Conservation (phyloP, 306 rosid species). For the Chamaecrista fasciculata region DNA sequence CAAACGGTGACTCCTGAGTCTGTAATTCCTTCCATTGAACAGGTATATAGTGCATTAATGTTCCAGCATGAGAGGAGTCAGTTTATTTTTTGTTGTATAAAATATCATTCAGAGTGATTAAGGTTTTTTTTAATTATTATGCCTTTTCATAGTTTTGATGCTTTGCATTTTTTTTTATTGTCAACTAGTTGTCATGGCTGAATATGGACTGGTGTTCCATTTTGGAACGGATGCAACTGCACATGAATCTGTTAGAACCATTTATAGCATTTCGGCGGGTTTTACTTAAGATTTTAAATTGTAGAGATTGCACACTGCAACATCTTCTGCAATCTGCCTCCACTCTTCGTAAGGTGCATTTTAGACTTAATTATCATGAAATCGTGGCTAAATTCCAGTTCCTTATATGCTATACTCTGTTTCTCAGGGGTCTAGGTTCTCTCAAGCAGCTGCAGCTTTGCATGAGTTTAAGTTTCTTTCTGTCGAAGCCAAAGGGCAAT, state of each 20-base stretch:
- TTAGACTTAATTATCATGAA: constrained; percentile 13
- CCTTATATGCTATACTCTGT: constrained; percentile 32
- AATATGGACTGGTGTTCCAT: constrained; percentile 72
- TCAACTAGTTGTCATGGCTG: constrained; percentile 67
- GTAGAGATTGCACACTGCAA: constrained; percentile 58
- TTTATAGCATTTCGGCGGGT: constrained; percentile 87
- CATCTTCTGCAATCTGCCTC: constrained; percentile 86
- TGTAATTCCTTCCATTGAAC: constrained; percentile 61
- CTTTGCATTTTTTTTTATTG: constrained; percentile 23
- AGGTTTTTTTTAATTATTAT: background rate
- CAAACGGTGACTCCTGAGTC: constrained; percentile 58
- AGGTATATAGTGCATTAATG: constrained; percentile 47
- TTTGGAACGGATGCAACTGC: constrained; percentile 70
- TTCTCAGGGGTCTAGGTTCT: constrained; percentile 80
- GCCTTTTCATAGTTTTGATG: constrained; percentile 21
- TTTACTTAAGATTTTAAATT: constrained; percentile 74
- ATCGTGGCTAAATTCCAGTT: constrained; percentile 20
- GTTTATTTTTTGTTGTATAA: background rate
- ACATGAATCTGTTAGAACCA: constrained; percentile 89
- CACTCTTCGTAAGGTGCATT: constrained; percentile 79
- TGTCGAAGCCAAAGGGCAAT: constrained; percentile 56
- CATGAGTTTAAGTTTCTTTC: constrained; percentile 81
- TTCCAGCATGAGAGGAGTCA: background rate
- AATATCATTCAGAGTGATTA: constrained; percentile 4
- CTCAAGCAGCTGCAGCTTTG: constrained; percentile 90